phyloP scores from a whole-genome alignment of 2,329 filamentous ascomycete genomes.

The Sarocladium kiliense region DNA sequence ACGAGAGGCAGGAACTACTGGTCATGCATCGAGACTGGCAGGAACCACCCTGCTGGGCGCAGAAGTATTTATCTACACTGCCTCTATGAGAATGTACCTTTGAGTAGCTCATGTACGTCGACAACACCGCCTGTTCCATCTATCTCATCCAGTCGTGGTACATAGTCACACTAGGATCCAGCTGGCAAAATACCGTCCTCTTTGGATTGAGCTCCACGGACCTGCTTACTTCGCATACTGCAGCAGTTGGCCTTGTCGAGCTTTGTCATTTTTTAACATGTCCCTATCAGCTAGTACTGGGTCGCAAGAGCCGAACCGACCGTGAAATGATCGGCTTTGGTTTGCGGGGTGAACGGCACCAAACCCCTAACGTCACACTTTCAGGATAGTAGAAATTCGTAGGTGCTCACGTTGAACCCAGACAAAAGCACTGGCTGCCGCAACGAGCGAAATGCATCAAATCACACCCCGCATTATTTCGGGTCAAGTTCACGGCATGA shows the following conservation, averaged over 20 bases:
- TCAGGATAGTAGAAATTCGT: neutral
- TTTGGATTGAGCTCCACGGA: too few relatives aligned
- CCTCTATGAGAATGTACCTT: neutral
- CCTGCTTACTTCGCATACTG: too few relatives aligned
- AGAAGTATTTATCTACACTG: neutral
- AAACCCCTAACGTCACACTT: neutral
- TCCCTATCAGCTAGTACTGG: too few relatives aligned
- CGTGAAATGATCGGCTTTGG: constrained; percentile 1
- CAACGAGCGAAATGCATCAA: too few relatives aligned
- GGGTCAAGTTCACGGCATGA: too few relatives aligned
- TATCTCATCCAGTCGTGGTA: too few relatives aligned
- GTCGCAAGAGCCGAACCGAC: neutral
- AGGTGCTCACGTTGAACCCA: neutral
- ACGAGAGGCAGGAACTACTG: neutral
- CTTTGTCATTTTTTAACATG: too few relatives aligned
- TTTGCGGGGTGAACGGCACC: neutral
- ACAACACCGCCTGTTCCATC: neutral
- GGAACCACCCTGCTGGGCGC: neutral
- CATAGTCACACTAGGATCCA: too few relatives aligned
- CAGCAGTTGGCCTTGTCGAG: too few relatives aligned
- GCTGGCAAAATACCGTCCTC: too few relatives aligned
- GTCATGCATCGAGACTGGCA: neutral
- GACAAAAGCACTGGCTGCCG: too few relatives aligned
- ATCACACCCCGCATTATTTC: neutral
- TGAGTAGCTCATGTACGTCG: neutral